These are phyloP conservation scores for Arthroderma sp. DNA, from an alignment of 2,329 filamentous ascomycete species.

Conservation along the genomic window DNA sequence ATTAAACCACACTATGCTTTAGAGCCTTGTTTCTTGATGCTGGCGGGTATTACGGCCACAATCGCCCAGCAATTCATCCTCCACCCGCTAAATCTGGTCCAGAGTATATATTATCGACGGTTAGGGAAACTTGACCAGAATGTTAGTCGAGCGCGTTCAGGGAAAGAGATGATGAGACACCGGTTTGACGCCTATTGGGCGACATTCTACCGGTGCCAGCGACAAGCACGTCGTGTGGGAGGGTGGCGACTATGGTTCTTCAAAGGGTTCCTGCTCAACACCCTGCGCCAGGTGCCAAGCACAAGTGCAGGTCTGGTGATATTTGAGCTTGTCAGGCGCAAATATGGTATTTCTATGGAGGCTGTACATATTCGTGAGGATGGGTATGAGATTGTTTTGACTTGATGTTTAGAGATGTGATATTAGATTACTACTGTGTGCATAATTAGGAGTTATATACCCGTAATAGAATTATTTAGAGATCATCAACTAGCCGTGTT, in stretches of 20 bases:
- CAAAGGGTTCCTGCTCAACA: slow-evolving; percentile 42
- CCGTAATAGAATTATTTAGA: too few species aligned
- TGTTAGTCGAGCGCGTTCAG: slow-evolving; percentile 30
- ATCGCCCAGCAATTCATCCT: slow-evolving; percentile 46
- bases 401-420: slow-evolving; percentile 5
- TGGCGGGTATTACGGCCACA: slow-evolving; percentile 47
- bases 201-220: slow-evolving; percentile 43
- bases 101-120: slow-evolving; percentile 46
- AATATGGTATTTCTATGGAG: slow-evolving; percentile 44
- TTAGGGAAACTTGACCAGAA: slow-evolving; percentile 47
- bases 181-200: slow-evolving; percentile 50
- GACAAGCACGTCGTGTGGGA: slow-evolving; percentile 37
- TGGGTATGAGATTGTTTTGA: slow-evolving; percentile 48
- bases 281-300: slow-evolving; percentile 48
- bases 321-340: slow-evolving; percentile 50
- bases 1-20: slow-evolving; percentile 51
- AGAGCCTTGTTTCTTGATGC: slow-evolving; percentile 47
- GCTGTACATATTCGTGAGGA: slow-evolving; percentile 43
- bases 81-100: slow-evolving; percentile 46
- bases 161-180: slow-evolving; percentile 33
- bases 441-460: too few species aligned
- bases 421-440: too few species aligned
- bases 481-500: too few species aligned
- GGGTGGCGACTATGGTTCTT: slow-evolving; percentile 47
- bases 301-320: slow-evolving; percentile 52